A percentile compares a stretch with the other conserved stretches of the same genome.
These are phyloP conservation scores for Nigrospora sphaerica DNA, from an alignment of 2,329 filamentous ascomycete species.

Conservation along the genomic window DNA sequence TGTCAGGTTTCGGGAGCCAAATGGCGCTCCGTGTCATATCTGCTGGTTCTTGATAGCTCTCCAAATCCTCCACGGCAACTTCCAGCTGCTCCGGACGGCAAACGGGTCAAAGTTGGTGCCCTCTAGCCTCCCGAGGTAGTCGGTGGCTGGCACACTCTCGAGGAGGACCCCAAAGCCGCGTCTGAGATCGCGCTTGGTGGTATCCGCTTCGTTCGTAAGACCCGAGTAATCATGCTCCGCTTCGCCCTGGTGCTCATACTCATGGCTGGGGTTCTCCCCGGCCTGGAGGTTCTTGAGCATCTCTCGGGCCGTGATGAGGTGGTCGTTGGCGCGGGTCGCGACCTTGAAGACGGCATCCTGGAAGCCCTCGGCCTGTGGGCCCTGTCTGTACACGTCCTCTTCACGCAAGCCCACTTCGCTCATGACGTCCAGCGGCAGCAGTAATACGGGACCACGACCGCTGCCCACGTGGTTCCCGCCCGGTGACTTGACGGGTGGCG, in stretches of 20 bases:
- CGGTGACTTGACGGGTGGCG: conserved; percentile 40
- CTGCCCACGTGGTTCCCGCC: conserved; percentile 27
- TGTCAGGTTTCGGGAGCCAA: too few relatives aligned
- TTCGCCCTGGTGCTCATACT: conserved; percentile 81
- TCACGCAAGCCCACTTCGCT: conserved; percentile 72
- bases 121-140: conserved; percentile 75
- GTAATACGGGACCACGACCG: conserved; percentile 45
- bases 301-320: conserved; percentile 86
- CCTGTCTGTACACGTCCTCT: conserved; percentile 80
- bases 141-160: conserved; percentile 67
- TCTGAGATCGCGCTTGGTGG: conserved; percentile 35
- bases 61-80: conserved; percentile 71
- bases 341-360: conserved; percentile 88
- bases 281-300: conserved; percentile 78
- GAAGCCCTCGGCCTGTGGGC: conserved; percentile 70
- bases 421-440: conserved; percentile 87
- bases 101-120: conserved; percentile 77
- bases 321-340: conserved; percentile 89
- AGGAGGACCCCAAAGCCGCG: conserved; percentile 73
- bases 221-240: conserved; percentile 51
- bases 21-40: conserved; percentile 26
- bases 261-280: conserved; percentile 71
- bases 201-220: conserved; percentile 24
- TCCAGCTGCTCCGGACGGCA: conserved; percentile 67
- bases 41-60: conserved; percentile 40